phyloP scores from a whole-genome alignment of 2,329 filamentous ascomycete species.

The Scedosporium apiospermum region DNA sequence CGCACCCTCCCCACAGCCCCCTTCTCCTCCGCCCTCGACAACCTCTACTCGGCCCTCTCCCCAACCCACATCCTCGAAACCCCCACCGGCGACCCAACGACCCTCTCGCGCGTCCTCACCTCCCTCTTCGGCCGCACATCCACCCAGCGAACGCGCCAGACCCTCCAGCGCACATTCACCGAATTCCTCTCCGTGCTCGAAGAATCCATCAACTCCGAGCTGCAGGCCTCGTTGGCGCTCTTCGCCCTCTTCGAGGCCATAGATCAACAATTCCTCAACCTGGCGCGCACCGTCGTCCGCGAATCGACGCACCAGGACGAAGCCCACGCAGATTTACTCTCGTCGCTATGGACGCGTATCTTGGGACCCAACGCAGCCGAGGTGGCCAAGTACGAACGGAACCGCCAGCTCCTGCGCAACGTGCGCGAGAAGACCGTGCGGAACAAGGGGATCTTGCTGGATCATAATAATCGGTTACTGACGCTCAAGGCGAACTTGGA shows the following conservation, averaged over 20 bases:
- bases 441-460: slow-evolving; percentile 79
- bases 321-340: slow-evolving; percentile 70
- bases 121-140: slow-evolving; percentile 71
- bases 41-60: slow-evolving; percentile 69
- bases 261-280: slow-evolving; percentile 81
- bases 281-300: slow-evolving; percentile 75
- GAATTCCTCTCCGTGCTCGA: slow-evolving; percentile 83
- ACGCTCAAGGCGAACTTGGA: slow-evolving; percentile 82
- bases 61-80: slow-evolving; percentile 52
- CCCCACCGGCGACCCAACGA: slow-evolving; percentile 47
- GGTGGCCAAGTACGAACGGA: slow-evolving; percentile 87
- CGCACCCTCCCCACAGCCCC: slow-evolving; percentile 51
- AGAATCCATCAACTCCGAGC: slow-evolving; percentile 76
- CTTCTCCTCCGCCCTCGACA: slow-evolving; percentile 67
- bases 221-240: slow-evolving; percentile 68
- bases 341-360: slow-evolving; percentile 75
- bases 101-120: slow-evolving; percentile 58
- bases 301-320: slow-evolving; percentile 76
- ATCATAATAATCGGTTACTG: slow-evolving; percentile 76
- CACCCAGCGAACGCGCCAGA: slow-evolving; percentile 69
- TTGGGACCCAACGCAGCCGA: slow-evolving; percentile 66
- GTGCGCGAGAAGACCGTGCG: slow-evolving; percentile 75
- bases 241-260: slow-evolving; percentile 89
- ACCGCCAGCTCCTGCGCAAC: slow-evolving; percentile 67
- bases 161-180: slow-evolving; percentile 77